phyloP scores from a whole-genome alignment of 306 rosid species.

The Fagus sylvatica region DNA sequence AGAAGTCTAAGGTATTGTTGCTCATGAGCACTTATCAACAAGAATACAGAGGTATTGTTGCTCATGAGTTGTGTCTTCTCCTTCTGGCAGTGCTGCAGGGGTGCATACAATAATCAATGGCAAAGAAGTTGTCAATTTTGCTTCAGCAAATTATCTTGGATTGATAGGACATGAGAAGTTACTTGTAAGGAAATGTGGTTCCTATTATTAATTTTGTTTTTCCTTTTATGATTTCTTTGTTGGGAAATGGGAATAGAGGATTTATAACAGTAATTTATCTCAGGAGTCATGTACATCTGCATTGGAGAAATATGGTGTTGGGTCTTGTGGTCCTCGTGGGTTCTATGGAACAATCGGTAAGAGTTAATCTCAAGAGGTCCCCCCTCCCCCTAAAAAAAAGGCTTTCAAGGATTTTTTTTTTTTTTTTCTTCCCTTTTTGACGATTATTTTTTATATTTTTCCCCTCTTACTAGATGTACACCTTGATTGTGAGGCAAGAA shows the following conservation, averaged over 20 bases:
- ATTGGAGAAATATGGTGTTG: constrained; percentile 97
- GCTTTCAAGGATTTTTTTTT: neutral
- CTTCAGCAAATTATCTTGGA: constrained; percentile 97
- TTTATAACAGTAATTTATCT: constrained; percentile 34
- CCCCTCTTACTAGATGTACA: constrained; percentile 71
- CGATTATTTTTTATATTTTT: constrained; percentile 8
- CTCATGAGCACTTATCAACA: constrained; percentile 14
- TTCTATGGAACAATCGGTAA: constrained; percentile 96
- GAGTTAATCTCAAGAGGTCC: constrained; percentile 18
- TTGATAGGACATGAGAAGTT: constrained; percentile 79
- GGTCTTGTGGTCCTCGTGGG: constrained; percentile 99
- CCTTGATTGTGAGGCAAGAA: constrained; percentile 98
- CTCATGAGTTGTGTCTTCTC: constrained; percentile 24
- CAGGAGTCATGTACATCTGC: constrained; percentile 90
- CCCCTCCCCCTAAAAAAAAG: neutral
- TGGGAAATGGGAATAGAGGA: constrained; percentile 11
- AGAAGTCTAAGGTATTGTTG: constrained; percentile 5
- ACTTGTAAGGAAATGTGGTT: constrained; percentile 61
- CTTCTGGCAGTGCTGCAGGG: constrained; percentile 89
- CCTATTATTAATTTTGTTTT: constrained; percentile 6
- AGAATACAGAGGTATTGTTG: constrained; percentile 1
- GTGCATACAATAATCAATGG: constrained; percentile 76
- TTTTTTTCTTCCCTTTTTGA: neutral
- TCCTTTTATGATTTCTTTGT: constrained; percentile 1
- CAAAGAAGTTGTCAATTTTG: constrained; percentile 91